Base-by-base conservation (phyloP, 2,329 filamentous ascomycete genomes). In the Cladosporium halotolerans region DNA sequence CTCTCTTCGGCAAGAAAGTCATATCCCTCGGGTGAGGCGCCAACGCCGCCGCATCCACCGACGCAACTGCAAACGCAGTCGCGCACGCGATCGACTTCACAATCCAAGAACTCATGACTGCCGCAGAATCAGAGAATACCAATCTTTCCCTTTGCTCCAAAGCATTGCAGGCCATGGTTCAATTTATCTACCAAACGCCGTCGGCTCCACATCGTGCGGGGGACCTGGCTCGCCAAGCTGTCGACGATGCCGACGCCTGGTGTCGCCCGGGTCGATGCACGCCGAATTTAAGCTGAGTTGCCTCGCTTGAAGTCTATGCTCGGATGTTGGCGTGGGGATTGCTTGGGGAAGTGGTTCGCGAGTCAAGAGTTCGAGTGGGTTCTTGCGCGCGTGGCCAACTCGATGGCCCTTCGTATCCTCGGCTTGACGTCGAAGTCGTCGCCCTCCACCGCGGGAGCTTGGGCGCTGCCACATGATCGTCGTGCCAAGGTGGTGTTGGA, bases 171-270 rank as follows among this genome's bases (percentile, higher is more conserved):
- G 23, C 23, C 23, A 28, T 28, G 23, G 23, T 28, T 28, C 23
- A 28, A 28, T 28, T 28, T 51, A 51, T 44, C 10, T 39, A 14
- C 18, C 36, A 31, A 51, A 44, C 31, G 48, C 31, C 18, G 40
- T 51, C 48, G 48, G 48, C 48, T 51, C 48, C 48, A 51, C 48
- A 43, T 51, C 10, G 48, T 43, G 48, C 40, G 48, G 48, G 48
- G 48, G 48, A 51, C 44, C 32, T 44, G 31, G 32, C 44, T 28
- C 40, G 48, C 48, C 48, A 51, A 51, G 48, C 9, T 44, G 48
- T 44, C 31, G 18, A 44, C 6, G 16, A 38, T 36, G 39, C 40
- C 33, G 36, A 14, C 16, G 16, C n/a, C 36, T 14, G 36, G 16
- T 19, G 31, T 19, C 32, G 16, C 13, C 43, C 40, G 40, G 48